Conservation (phyloP, 2,329 filamentous ascomycete genomes). For the Aureobasidium sp. region DNA sequence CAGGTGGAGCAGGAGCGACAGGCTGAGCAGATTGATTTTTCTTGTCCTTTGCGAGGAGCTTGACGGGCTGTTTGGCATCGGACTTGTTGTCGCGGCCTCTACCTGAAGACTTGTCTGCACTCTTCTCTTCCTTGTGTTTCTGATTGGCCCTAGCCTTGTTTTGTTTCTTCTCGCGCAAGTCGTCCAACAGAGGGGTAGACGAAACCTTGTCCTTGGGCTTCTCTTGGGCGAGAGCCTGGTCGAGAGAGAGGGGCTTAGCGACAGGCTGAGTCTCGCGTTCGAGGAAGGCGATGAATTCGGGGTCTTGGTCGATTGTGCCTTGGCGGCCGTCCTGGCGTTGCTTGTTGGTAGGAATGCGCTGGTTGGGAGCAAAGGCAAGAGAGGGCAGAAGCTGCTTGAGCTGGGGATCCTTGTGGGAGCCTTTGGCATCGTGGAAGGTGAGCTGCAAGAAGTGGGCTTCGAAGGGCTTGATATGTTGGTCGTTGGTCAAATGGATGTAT, state of each 20-base stretch:
- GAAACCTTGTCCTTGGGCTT: constrained; percentile 48
- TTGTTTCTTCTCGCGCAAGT: constrained; percentile 84
- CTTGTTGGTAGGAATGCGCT: constrained; percentile 68
- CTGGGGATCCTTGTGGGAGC: constrained; percentile 60
- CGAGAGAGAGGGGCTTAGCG: constrained; percentile 42
- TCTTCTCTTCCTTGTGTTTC: constrained; percentile 24
- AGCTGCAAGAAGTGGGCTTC: constrained; percentile 60
- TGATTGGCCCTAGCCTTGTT: constrained; percentile 49
- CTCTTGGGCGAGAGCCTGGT: constrained; percentile 41
- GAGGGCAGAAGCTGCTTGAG: constrained; percentile 65
- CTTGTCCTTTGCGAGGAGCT: constrained; percentile 40
- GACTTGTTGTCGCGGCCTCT: constrained; percentile 21
- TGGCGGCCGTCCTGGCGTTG: constrained; percentile 73
- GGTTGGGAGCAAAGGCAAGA: constrained; percentile 76
- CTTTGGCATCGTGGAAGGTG: constrained; percentile 74
- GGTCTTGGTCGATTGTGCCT: constrained; percentile 92
- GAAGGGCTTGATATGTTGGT: constrained; percentile 57
- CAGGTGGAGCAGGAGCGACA: constrained; percentile 20
- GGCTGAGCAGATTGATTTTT: constrained; percentile 27
- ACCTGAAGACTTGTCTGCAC: constrained; percentile 29
- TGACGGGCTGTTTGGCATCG: constrained; percentile 26
- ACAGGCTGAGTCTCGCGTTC: constrained; percentile 73
- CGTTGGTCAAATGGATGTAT: constrained; percentile 72
- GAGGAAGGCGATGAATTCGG: constrained; percentile 90
- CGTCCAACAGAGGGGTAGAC: constrained; percentile 84